Percentiles rank a stretch among this genome's conserved stretches.
Evolutionary conservation across 2,329 filamentous ascomycete species (phyloP).

Genomic region (Gaeumannomyces tritici): DNA sequence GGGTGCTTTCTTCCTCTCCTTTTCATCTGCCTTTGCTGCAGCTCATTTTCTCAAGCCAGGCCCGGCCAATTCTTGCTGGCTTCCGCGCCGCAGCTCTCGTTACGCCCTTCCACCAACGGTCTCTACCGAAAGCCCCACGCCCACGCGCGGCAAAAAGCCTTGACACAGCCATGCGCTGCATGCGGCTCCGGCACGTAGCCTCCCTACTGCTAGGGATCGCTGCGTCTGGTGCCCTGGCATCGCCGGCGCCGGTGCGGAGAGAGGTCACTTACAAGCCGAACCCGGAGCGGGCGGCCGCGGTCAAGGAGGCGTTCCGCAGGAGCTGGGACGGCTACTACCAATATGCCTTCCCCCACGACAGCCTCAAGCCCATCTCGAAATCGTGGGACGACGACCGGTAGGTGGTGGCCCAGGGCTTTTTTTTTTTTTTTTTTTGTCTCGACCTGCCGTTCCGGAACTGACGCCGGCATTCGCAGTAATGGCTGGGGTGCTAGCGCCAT

Average conservation of each 20-base stretch:
- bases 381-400: constrained; percentile 60
- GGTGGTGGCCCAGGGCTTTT: constrained; percentile 15
- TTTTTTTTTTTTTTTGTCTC: not conserved
- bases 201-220: constrained; percentile 5
- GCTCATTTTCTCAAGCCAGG: not conserved
- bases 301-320: constrained; percentile 59
- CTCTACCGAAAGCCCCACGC: not conserved
- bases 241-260: constrained; percentile 5
- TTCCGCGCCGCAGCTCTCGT: not conserved
- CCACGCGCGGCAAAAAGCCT: not conserved
- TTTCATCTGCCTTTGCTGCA: not conserved
- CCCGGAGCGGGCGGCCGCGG: constrained; percentile 40
- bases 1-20: not conserved
- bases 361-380: constrained; percentile 60
- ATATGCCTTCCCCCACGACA: constrained; percentile 71
- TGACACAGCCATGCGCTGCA: constrained; percentile 6
- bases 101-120: not conserved
- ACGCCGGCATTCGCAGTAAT: constrained; percentile 41
- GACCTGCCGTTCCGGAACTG: not conserved
- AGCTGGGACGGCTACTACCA: constrained; percentile 66
- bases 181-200: not conserved
- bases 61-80: not conserved
- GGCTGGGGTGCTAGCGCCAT: constrained; percentile 79
- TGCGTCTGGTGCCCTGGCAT: not conserved
- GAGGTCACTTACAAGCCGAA: constrained; percentile 17